phyloP scores from a whole-genome alignment of 768 basidiomycete genomes.

The Dentipellis fragilis region DNA sequence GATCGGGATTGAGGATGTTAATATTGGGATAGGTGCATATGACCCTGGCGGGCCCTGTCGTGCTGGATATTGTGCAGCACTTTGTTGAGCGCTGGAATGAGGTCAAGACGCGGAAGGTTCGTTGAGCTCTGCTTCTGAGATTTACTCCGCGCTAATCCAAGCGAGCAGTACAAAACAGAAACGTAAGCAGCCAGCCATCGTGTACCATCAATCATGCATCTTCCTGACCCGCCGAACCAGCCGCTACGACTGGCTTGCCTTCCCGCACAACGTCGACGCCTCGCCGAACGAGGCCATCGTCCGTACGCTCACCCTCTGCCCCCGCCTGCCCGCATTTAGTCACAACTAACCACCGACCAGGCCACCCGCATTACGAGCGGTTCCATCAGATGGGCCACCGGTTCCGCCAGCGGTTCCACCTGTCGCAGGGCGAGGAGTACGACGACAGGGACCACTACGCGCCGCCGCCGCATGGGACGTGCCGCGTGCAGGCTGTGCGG shows the following conservation, averaged over 20 bases:
- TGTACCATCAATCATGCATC: not conserved
- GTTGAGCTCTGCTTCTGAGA: not conserved
- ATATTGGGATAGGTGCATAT: constrained; percentile 58
- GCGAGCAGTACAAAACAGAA: constrained; percentile 26
- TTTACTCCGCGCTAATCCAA: not conserved
- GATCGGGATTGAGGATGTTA: no score
- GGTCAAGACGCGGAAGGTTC: constrained; percentile 72
- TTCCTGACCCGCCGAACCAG: constrained; percentile 19
- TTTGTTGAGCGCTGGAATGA: constrained; percentile 92
- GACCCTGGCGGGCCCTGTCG: constrained; percentile 71
- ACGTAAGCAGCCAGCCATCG: constrained; percentile 32
- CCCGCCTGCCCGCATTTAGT: no score
- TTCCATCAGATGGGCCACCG: constrained; percentile 32
- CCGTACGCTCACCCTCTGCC: no score
- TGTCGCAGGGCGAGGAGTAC: constrained; percentile 24
- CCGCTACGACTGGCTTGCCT: constrained; percentile 57
- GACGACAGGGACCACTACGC: constrained; percentile 27
- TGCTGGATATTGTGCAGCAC: constrained; percentile 88
- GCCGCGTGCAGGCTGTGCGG: constrained; percentile 72
- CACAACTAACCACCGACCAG: no score
- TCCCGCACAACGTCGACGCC: constrained; percentile 59
- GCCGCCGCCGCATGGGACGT: constrained; percentile 37
- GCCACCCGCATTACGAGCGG: constrained; percentile 57
- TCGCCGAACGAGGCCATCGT: constrained; percentile 61
- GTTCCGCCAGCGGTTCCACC: constrained; percentile 21